Evolutionary conservation across 2,329 filamentous ascomycete species (phyloP).

Genomic region (Xylaria multiplex): DNA sequence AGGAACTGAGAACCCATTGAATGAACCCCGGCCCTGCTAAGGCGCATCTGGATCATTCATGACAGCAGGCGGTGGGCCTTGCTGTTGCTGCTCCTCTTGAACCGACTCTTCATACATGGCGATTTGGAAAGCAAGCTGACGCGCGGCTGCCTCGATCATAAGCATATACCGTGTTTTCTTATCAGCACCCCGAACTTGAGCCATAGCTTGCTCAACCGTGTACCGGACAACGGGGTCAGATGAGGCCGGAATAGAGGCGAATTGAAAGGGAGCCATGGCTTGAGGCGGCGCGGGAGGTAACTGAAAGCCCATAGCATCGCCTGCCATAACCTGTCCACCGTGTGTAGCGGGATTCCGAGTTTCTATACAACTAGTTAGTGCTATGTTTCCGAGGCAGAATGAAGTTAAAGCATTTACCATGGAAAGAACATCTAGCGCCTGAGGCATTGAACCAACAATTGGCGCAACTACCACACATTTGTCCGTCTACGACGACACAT

Average conservation of each 20-base stretch:
- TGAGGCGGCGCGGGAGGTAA: conserved; percentile 46
- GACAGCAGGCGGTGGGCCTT: conserved; percentile 40
- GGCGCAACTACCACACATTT: conserved; percentile 70
- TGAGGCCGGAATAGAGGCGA: conserved; percentile 47
- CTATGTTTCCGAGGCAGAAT: neutral
- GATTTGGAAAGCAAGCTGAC: conserved; percentile 64
- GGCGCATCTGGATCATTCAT: conserved; percentile 46
- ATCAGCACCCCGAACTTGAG: conserved; percentile 56
- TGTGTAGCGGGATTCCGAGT: conserved; percentile 57
- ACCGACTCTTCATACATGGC: conserved; percentile 60
- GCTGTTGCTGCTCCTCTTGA: conserved; percentile 47
- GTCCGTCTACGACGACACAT: conserved; percentile 68
- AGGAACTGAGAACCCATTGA: neutral
- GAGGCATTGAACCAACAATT: conserved; percentile 74
- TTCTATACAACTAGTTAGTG: conserved; percentile 49
- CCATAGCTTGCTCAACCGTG: conserved; percentile 59
- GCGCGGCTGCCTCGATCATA: conserved; percentile 63
- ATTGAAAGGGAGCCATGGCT: conserved; percentile 48
- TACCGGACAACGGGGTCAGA: conserved; percentile 55
- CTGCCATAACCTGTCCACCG: conserved; percentile 45
- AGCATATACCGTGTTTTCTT: conserved; percentile 59
- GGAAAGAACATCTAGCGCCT: conserved; percentile 68
- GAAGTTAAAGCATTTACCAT: conserved; percentile 56
- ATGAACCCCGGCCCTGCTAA: conserved; percentile 28
- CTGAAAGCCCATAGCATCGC: conserved; percentile 46